phyloP scores from a whole-genome alignment of 1,139 yeast species.

The Geotrichum restrictum region DNA sequence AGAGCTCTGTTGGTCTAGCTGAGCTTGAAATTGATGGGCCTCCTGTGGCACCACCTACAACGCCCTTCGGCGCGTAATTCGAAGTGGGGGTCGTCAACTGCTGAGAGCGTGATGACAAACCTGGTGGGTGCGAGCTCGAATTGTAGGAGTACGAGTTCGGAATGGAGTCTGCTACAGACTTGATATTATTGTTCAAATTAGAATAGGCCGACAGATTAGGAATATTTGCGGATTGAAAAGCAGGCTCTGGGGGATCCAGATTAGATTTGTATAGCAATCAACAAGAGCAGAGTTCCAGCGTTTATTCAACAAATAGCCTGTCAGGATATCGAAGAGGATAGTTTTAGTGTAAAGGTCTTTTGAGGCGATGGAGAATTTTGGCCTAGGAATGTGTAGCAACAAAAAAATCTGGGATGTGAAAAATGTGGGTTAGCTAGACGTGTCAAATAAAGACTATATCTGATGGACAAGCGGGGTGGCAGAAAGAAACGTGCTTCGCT shows the following conservation, averaged over 20 bases:
- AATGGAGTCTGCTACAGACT: constrained; percentile 7
- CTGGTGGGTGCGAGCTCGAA: constrained; percentile 19
- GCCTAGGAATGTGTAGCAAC: not conserved
- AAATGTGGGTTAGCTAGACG: not conserved
- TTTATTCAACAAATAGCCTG: not conserved
- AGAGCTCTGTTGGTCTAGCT: constrained; percentile 34
- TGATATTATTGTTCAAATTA: not conserved
- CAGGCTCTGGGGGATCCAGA: not conserved
- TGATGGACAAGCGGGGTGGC: not conserved
- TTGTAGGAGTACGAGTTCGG: constrained; percentile 9
- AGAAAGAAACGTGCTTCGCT: not conserved
- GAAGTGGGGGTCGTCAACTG: constrained; percentile 13
- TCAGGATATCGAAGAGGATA: not conserved
- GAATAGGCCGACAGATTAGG: constrained; percentile 8
- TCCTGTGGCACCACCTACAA: constrained; percentile 14
- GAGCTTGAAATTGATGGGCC: constrained; percentile 9
- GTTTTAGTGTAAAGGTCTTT: too few species aligned
- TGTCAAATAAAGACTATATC: not conserved
- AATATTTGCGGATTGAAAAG: constrained; percentile 5
- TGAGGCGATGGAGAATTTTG: not conserved
- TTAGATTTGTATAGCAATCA: not conserved
- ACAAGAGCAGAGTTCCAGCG: not conserved
- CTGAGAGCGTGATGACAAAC: constrained; percentile 14
- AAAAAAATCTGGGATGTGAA: not conserved
- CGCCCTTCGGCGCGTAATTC: constrained; percentile 19